Evolutionary conservation across 2,329 filamentous ascomycete species (phyloP).

Genomic region (Cladosporium sp.): DNA sequence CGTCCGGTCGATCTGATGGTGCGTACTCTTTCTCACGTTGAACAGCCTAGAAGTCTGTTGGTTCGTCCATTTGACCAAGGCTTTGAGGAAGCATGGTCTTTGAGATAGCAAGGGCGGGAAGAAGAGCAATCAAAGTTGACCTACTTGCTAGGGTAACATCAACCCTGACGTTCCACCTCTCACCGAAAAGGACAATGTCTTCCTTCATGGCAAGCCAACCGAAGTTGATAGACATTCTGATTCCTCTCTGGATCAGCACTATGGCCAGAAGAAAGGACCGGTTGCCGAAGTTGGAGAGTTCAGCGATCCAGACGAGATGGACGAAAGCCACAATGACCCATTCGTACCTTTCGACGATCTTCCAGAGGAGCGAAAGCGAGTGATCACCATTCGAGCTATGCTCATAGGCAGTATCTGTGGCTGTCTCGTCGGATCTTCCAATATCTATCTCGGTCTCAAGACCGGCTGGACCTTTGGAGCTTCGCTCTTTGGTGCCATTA

Average conservation of each 20-base stretch:
- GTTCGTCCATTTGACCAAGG: not conserved
- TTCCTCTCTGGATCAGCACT: slow-evolving; percentile 15
- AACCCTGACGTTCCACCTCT: slow-evolving; percentile 29
- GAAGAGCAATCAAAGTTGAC: not conserved
- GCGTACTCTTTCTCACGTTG: slow-evolving; percentile 1
- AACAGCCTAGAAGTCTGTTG: no score
- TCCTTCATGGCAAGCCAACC: slow-evolving; percentile 13
- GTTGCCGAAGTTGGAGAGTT: slow-evolving; percentile 23
- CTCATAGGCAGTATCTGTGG: slow-evolving; percentile 51
- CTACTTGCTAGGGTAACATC: slow-evolving; percentile 20
- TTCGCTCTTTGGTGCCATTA: slow-evolving; percentile 41
- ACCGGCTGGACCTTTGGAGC: slow-evolving; percentile 41
- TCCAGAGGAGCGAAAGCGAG: slow-evolving; percentile 40
- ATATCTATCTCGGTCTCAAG: slow-evolving; percentile 54
- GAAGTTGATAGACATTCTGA: not conserved
- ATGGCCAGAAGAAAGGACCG: slow-evolving; percentile 21
- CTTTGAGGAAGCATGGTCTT: not conserved
- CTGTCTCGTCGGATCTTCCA: slow-evolving; percentile 56
- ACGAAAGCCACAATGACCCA: slow-evolving; percentile 30
- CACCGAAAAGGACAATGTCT: slow-evolving; percentile 33
- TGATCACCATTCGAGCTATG: slow-evolving; percentile 52
- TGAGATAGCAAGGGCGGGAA: not conserved
- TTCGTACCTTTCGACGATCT: slow-evolving; percentile 40
- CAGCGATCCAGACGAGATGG: slow-evolving; percentile 23
- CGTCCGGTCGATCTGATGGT: slow-evolving; percentile 29